Percentiles rank a stretch among this genome's conserved stretches.
These are phyloP conservation scores for Penicillium polonicum DNA, from an alignment of 2,329 filamentous ascomycete species.

Conservation along the genomic window DNA sequence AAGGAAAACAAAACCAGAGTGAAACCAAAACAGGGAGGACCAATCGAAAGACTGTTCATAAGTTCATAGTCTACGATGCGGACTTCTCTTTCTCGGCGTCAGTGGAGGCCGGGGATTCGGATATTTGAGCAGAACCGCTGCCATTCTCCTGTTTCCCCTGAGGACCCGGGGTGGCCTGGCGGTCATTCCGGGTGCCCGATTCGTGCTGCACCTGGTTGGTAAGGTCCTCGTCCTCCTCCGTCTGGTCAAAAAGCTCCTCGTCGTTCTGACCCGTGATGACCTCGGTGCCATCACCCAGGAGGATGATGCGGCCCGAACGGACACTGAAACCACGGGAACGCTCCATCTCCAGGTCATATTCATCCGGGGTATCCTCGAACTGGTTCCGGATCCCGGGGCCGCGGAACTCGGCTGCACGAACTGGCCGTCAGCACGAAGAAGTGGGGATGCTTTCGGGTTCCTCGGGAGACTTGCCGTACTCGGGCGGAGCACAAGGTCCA, in stretches of 20 bases:
- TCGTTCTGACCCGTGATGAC: slow-evolving; percentile 85
- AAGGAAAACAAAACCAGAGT: slow-evolving; percentile 18
- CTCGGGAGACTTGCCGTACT: slow-evolving; percentile 85
- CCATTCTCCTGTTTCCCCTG: slow-evolving; percentile 35
- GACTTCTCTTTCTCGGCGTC: slow-evolving; percentile 38
- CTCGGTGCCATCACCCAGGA: slow-evolving; percentile 93
- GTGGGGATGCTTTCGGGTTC: slow-evolving; percentile 38
- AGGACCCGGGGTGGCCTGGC: slow-evolving; percentile 54
- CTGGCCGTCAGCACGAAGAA: slow-evolving; percentile 43
- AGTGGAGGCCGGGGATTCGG: slow-evolving; percentile 40
- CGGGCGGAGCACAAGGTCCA: slow-evolving; percentile 95
- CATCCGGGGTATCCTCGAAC: slow-evolving; percentile 71
- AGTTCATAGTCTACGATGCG: slow-evolving; percentile 27
- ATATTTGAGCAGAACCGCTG: slow-evolving; percentile 28
- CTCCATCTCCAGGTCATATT: slow-evolving; percentile 53
- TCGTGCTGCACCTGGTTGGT: slow-evolving; percentile 73
- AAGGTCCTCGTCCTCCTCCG: slow-evolving; percentile 81
- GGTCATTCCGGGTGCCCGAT: slow-evolving; percentile 40
- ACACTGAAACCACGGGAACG: slow-evolving; percentile 68
- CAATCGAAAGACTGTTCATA: slow-evolving; percentile 11
- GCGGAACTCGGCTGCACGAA: slow-evolving; percentile 72
- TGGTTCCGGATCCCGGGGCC: slow-evolving; percentile 79
- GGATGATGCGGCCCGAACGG: slow-evolving; percentile 79
- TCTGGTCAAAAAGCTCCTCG: slow-evolving; percentile 90
- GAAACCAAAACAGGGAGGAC: slow-evolving; percentile 18